A percentile compares a stretch with the other conserved stretches of the same genome.
phyloP scores from a whole-genome alignment of 805 yeast genomes.

The Candida endomychidarum region DNA sequence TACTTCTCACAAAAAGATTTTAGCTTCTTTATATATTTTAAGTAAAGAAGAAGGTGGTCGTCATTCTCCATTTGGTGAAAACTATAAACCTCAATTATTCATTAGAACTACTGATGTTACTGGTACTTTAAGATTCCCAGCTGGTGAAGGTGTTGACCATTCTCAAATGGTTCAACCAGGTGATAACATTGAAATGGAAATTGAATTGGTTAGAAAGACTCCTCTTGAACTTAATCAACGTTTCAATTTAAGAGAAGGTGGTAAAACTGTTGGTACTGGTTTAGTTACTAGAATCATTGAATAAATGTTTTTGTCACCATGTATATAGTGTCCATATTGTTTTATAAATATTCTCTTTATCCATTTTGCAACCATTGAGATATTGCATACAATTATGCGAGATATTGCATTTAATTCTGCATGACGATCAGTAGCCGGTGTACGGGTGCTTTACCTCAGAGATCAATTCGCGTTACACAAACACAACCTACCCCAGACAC shows the following conservation, averaged over 20 bases:
- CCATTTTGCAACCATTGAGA: too few relatives aligned
- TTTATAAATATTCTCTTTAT: neutral
- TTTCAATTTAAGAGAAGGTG: constrained; percentile 99
- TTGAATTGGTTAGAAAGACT: constrained; percentile 85
- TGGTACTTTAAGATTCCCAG: constrained; percentile 86
- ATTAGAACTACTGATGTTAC: constrained; percentile 96
- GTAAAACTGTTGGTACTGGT: constrained; percentile 99
- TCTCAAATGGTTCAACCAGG: constrained; percentile 95
- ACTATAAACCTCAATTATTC: constrained; percentile 98
- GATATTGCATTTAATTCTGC: too few relatives aligned
- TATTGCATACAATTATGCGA: too few relatives aligned
- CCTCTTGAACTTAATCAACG: constrained; percentile 96
- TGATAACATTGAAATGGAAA: constrained; percentile 96
- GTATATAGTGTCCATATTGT: constrained; percentile 9
- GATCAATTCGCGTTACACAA: neutral
- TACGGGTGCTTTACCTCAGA: neutral
- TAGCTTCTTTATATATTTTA: constrained; percentile 89
- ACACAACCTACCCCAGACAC: neutral
- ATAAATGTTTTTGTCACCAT: constrained; percentile 26
- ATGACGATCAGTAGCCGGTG: neutral
- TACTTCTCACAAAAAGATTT: constrained; percentile 88
- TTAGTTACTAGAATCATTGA: constrained; percentile 88
- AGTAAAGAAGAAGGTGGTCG: constrained; percentile 99
- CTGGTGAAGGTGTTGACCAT: constrained; percentile 67
- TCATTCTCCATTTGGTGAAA: constrained; percentile 94